Evolutionary conservation across 306 rosid species (phyloP), one percentile per base, ranked within the genome.

Genomic region (Cucurbita ficifolia): DNA sequence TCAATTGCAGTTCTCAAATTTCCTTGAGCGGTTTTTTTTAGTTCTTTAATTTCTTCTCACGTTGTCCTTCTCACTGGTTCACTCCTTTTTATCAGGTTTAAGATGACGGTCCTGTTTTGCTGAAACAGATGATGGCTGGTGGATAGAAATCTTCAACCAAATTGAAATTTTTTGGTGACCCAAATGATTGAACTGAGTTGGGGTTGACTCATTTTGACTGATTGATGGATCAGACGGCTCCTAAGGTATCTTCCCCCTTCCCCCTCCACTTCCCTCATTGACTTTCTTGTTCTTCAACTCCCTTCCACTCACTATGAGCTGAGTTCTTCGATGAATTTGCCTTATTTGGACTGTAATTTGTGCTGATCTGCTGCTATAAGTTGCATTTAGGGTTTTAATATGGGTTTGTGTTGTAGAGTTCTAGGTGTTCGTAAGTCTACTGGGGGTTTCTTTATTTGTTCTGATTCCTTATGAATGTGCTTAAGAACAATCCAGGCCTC

Each of bases 201-300:
- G 68, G 43, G 56, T 56, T 40, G 77, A 74, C 77, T 60, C 45
- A 24, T 74, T 74, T 74, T 68, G 70, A 58, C 58, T 59, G 57
- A 13, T 74, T 59, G 55, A 42, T 16, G 40, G 54, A 45, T 74
- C 70, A 57, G 53, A 73, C 55, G 76, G 76, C 21, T 56, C 67
- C 19, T 29, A 16, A 56, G 76, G 68, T 55, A 73, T 56, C 40
- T 40, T 21, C 12, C 24, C 49, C 35, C 43, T 52, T 60, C 12
- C 46, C 12, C 36, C 22, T 49, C 53, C 63, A 52, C 51, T 52
- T 39, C 67, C 40, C 10, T 42, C 69, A 43, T 73, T 73, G 69
- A 73, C 76, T 21, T 73, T 55, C 64, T 11, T 68, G 55, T 56
- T 74, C 70, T 57, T 56, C 14, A 0, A 53, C 69, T 55, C 22